Percentiles rank a stretch among this genome's conserved stretches.
Conservation (phyloP, 1,139 yeast species). For the Scheffersomyces illinoinensis region DNA sequence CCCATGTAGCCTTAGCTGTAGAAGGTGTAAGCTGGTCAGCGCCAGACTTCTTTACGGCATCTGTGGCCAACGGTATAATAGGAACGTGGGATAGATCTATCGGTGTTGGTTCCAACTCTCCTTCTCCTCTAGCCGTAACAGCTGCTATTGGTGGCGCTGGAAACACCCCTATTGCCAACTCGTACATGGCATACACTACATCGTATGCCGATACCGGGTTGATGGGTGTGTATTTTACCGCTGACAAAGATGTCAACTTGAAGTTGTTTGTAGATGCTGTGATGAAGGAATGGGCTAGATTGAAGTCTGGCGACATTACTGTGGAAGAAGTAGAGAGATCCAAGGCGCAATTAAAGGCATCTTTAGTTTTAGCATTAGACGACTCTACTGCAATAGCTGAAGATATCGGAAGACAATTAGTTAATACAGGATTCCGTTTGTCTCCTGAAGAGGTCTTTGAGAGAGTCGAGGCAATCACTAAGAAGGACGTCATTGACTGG, state of each 20-base stretch:
- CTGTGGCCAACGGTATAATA: constrained; percentile 93
- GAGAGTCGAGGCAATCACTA: constrained; percentile 76
- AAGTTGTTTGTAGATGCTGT: constrained; percentile 71
- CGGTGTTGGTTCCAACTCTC: constrained; percentile 72
- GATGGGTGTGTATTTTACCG: constrained; percentile 93
- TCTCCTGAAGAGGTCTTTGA: constrained; percentile 92
- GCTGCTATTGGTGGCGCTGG: constrained; percentile 64
- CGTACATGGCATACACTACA: constrained; percentile 95
- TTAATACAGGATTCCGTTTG: constrained; percentile 88
- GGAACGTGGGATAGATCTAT: constrained; percentile 97
- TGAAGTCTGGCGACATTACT: constrained; percentile 72
- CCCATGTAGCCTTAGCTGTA: constrained; percentile 92
- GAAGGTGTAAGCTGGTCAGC: constrained; percentile 99
- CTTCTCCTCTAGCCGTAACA: constrained; percentile 75
- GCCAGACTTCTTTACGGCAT: constrained; percentile 91
- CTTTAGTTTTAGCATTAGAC: constrained; percentile 82
- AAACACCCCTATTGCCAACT: constrained; percentile 72
- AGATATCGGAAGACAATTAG: constrained; percentile 95
- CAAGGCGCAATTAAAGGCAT: constrained; percentile 92
- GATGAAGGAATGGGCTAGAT: constrained; percentile 84
- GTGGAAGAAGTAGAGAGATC: constrained; percentile 92
- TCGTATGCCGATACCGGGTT: constrained; percentile 96
- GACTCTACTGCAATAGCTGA: constrained; percentile 97
- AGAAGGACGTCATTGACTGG: constrained; percentile 82
- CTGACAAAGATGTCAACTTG: constrained; percentile 72